Conservation (phyloP, 805 yeast species). For the Debaryomyces castellii region DNA sequence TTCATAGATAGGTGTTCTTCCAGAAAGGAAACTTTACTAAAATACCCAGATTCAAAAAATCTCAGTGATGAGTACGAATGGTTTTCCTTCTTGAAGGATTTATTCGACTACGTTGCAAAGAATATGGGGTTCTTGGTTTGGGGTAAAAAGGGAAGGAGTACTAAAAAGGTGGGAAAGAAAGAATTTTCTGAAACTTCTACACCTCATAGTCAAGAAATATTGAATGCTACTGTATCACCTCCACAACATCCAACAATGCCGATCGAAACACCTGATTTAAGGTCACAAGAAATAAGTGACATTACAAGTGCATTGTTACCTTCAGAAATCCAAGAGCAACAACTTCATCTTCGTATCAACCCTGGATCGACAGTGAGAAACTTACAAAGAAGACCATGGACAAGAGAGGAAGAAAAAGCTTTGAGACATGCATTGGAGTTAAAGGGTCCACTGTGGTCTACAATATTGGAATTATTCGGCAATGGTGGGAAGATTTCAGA, state of each 20-base stretch:
- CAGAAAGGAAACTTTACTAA: conserved; percentile 61
- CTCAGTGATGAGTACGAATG: conserved; percentile 79
- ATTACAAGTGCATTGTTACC: conserved; percentile 36
- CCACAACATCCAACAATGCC: neutral
- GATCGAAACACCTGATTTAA: conserved; percentile 5
- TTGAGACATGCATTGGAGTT: conserved; percentile 74
- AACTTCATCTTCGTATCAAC: conserved; percentile 38
- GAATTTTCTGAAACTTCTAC: conserved; percentile 9
- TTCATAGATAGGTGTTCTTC: conserved; percentile 72
- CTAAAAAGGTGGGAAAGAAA: conserved; percentile 5
- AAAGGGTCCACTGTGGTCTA: conserved; percentile 93
- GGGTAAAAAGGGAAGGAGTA: conserved; percentile 51
- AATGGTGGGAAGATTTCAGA: conserved; percentile 89
- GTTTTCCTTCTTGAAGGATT: conserved; percentile 76
- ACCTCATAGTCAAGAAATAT: conserved; percentile 22
- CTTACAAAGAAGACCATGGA: conserved; percentile 69
- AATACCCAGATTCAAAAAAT: conserved; percentile 45
- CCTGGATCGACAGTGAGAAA: conserved; percentile 27
- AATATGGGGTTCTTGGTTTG: conserved; percentile 71
- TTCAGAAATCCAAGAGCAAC: conserved; percentile 44
- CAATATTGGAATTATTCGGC: conserved; percentile 86
- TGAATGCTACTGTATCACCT: conserved; percentile 7
- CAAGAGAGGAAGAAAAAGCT: conserved; percentile 84
- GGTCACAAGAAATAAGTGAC: conserved; percentile 22
- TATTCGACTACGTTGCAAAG: conserved; percentile 74